A percentile compares a stretch with the other conserved stretches of the same genome.
phyloP scores from a whole-genome alignment of 2,329 filamentous ascomycete genomes.

The Fusarium mundagurra region DNA sequence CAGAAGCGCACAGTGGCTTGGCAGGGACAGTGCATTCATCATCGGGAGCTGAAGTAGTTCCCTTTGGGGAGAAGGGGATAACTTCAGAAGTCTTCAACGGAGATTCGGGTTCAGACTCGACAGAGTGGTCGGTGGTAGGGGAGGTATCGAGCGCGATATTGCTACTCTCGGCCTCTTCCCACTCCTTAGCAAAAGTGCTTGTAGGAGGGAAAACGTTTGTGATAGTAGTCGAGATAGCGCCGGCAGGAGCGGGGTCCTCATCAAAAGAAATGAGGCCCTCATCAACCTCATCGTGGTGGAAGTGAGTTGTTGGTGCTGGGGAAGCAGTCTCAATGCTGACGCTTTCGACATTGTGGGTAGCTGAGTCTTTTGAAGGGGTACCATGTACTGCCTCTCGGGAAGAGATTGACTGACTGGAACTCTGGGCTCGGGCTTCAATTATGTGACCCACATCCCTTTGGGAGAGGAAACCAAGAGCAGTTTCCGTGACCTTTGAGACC shows the following conservation, averaged over 20 bases:
- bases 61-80: too few relatives aligned
- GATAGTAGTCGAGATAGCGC: background rate
- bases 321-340: too few relatives aligned
- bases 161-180: background rate
- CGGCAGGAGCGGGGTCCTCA: background rate
- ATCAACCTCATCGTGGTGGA: background rate
- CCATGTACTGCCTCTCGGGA: background rate
- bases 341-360: background rate
- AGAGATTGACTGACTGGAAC: background rate
- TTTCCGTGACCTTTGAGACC: background rate
- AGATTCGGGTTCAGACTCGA: background rate
- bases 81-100: background rate
- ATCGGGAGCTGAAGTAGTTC: background rate
- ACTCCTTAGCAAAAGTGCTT: background rate
- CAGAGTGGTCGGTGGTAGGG: too few relatives aligned
- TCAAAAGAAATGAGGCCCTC: conserved; percentile 11
- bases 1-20: background rate
- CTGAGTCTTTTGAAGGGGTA: background rate
- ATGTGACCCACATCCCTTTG: background rate
- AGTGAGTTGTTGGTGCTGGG: too few relatives aligned
- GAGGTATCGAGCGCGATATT: background rate
- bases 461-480: background rate
- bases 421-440: background rate
- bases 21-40: background rate
- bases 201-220: background rate